These are phyloP conservation scores for Aspergillus ibericus DNA, from an alignment of 2,329 filamentous ascomycete species.

Conservation along the genomic window DNA sequence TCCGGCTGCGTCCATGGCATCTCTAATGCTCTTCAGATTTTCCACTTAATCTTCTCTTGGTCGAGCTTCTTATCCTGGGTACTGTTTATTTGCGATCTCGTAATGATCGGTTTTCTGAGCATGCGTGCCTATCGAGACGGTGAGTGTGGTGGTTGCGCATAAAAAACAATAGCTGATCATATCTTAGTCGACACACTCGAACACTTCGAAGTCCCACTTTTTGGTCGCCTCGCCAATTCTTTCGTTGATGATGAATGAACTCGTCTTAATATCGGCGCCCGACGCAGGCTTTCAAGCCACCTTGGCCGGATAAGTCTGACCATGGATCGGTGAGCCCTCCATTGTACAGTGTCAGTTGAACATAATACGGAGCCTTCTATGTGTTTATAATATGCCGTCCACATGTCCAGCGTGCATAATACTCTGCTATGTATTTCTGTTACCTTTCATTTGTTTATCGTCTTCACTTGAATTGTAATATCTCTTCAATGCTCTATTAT, in stretches of 20 bases:
- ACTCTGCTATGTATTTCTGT: background rate
- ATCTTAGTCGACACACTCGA: constrained; percentile 60
- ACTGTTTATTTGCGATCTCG: constrained; percentile 73
- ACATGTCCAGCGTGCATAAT: background rate
- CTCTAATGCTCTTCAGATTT: constrained; percentile 54
- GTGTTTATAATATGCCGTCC: background rate
- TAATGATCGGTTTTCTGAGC: constrained; percentile 72
- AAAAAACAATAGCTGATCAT: constrained; percentile 8
- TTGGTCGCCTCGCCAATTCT: constrained; percentile 80
- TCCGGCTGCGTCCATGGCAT: background rate
- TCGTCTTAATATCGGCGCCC: background rate
- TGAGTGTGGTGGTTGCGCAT: constrained; percentile 37
- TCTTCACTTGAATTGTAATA: background rate
- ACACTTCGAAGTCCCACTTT: constrained; percentile 81
- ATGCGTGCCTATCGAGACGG: constrained; percentile 82
- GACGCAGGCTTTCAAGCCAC: background rate
- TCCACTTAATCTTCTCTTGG: constrained; percentile 87
- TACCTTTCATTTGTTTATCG: background rate
- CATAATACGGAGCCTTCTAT: background rate
- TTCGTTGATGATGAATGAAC: constrained; percentile 81
- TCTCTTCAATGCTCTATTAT: background rate
- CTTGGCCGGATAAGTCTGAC: background rate
- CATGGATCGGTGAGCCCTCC: background rate
- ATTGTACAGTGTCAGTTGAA: constrained; percentile 5
- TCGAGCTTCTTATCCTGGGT: constrained; percentile 81